Conservation (phyloP, 208 protist genomes). For the Naegleria lovaniensis region DNA sequence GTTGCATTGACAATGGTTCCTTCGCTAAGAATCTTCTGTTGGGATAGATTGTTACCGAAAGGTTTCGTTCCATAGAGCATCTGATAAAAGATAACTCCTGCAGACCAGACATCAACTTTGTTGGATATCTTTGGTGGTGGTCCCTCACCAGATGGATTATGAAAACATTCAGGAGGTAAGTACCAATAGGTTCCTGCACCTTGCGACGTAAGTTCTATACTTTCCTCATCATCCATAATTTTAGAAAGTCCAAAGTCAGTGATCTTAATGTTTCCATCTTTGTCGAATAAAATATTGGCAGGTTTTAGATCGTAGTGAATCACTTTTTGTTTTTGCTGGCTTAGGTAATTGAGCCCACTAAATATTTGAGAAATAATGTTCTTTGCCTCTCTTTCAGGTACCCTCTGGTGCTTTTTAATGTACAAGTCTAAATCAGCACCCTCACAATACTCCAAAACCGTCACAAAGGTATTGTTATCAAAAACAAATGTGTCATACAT, state of each 20-base stretch:
- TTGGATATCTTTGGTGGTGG: constrained; percentile 60
- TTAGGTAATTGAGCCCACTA: constrained; percentile 77
- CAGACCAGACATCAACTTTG: constrained; percentile 78
- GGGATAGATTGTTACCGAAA: constrained; percentile 82
- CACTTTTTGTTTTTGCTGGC: constrained; percentile 28
- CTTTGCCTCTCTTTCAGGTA: constrained; percentile 76
- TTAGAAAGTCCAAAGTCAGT: constrained; percentile 95
- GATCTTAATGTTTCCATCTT: constrained; percentile 76
- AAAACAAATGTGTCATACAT: constrained; percentile 23
- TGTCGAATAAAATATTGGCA: constrained; percentile 69
- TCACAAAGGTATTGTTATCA: constrained; percentile 60
- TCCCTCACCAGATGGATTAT: constrained; percentile 32
- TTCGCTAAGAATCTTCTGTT: constrained; percentile 50
- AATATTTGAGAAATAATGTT: constrained; percentile 78
- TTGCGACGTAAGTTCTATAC: constrained; percentile 66
- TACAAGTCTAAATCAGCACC: constrained; percentile 79
- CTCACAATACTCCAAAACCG: constrained; percentile 85
- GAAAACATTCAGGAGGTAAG: constrained; percentile 68
- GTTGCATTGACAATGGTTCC: constrained; percentile 33
- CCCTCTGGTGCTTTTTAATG: constrained; percentile 62
- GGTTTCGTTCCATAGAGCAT: constrained; percentile 85
- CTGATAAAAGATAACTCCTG: constrained; percentile 88
- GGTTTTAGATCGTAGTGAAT: constrained; percentile 42
- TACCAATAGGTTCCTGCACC: constrained; percentile 76
- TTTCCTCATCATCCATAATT: constrained; percentile 61